phyloP scores from a whole-genome alignment of 805 yeast species.

The Candida silvicultrix region DNA sequence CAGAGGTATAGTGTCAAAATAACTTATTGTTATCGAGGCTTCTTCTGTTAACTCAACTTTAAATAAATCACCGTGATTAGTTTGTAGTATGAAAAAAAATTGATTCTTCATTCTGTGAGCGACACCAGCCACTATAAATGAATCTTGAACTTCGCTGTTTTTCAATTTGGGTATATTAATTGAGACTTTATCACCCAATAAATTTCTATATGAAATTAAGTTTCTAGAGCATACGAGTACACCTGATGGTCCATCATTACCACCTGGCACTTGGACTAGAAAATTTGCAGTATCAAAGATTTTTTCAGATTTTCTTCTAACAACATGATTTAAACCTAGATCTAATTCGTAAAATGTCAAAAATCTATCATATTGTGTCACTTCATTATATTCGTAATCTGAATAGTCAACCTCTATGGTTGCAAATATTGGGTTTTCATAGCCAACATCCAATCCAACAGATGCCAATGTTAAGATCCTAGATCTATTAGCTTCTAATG shows the following conservation, averaged over 20 bases:
- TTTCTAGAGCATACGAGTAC: slow-evolving; percentile 57
- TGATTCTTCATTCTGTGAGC: slow-evolving; percentile 56
- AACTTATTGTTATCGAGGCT: slow-evolving; percentile 43
- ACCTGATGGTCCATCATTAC: slow-evolving; percentile 65
- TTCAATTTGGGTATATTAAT: slow-evolving; percentile 53
- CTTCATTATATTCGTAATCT: slow-evolving; percentile 24
- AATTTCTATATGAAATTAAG: slow-evolving; percentile 43
- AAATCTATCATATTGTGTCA: slow-evolving; percentile 21
- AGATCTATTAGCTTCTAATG: slow-evolving; percentile 59
- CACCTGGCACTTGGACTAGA: slow-evolving; percentile 67
- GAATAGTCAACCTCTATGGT: slow-evolving; percentile 61
- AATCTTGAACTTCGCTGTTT: slow-evolving; percentile 13
- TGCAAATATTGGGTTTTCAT: slow-evolving; percentile 81
- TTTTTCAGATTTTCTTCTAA: slow-evolving; percentile 39
- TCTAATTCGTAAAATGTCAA: slow-evolving; percentile 78
- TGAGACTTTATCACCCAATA: slow-evolving; percentile 28
- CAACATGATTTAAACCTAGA: slow-evolving; percentile 74
- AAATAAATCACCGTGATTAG: slow-evolving; percentile 66
- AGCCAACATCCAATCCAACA: slow-evolving; percentile 65
- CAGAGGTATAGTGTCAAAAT: slow-evolving; percentile 72
- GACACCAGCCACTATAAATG: slow-evolving; percentile 46
- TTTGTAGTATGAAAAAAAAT: slow-evolving; percentile 69
- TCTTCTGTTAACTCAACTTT: slow-evolving; percentile 52
- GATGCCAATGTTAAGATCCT: slow-evolving; percentile 44
- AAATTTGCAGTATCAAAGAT: slow-evolving; percentile 38